Evolutionary conservation across 2,329 filamentous ascomycete species (phyloP).

Genomic region (Epichloe brachyelytri): DNA sequence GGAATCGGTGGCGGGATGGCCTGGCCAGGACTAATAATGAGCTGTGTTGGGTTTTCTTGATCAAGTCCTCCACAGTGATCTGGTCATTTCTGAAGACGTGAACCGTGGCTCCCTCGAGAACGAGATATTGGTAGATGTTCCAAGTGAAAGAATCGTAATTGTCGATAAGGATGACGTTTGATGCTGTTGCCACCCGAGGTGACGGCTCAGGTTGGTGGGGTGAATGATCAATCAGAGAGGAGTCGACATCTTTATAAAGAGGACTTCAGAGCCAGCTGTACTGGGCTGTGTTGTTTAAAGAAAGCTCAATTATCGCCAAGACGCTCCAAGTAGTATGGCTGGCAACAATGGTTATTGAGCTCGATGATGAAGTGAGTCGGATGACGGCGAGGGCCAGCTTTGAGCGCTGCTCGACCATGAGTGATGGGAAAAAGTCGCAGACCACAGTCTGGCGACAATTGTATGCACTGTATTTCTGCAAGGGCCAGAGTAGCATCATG

Average conservation of each 20-base stretch:
- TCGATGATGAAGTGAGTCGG: neutral
- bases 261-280: neutral
- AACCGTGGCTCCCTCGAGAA: slow-evolving; percentile 86
- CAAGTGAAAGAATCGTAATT: slow-evolving; percentile 99
- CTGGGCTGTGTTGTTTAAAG: neutral
- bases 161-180: slow-evolving; percentile 89
- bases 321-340: neutral
- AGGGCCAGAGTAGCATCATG: neutral
- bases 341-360: neutral
- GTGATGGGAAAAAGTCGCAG: neutral
- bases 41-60: slow-evolving; percentile 78
- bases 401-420: neutral
- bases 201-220: slow-evolving; percentile 70
- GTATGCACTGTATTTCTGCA: neutral
- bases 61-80: slow-evolving; percentile 71
- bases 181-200: slow-evolving; percentile 61
- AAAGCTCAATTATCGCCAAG: neutral
- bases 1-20: slow-evolving; percentile 82
- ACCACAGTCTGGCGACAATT: neutral
- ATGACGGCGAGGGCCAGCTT: neutral
- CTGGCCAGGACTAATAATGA: slow-evolving; percentile 89
- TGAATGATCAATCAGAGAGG: slow-evolving; percentile 61
- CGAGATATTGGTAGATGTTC: slow-evolving; percentile 98
- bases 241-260: slow-evolving; percentile 30
- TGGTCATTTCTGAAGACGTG: slow-evolving; percentile 89